Evolutionary conservation across 805 yeast species (phyloP), one percentile per base, ranked within the genome.

Genomic region (Candida vartiovaarae): DNA sequence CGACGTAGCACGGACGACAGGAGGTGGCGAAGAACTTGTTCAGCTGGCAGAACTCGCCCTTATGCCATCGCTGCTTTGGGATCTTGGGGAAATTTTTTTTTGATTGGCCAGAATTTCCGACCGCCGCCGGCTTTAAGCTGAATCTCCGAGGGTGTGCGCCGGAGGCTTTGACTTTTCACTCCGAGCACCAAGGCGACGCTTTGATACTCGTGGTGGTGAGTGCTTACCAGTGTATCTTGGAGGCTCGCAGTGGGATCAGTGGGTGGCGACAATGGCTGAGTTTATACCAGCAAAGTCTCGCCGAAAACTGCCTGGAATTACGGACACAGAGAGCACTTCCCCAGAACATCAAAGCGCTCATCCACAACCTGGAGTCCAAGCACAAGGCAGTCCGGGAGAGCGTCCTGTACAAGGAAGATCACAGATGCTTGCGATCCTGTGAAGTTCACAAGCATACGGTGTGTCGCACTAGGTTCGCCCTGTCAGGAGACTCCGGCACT

Each of bases 391-490:
- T 73, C 1, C 45, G 40, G 31, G 39, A 43, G 2, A 65, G 69
- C 3, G 32, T 28, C 1, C 56, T 68, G 47, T 62, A 64, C 42
- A n/a, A 44, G 7, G 7, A 57, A 61, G 20, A 43, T 69, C 6
- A 27, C 42, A 2, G 41, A 51, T 5, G 36, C 51, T 0, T 40
- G 67, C 6, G 41, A 44, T 4, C 32, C 34, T 3, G 31, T 8
- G 4, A 15, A 40, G 5, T 49, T 66, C 8, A 47, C 42, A 2
- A 51, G 46, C 27, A 70, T 85, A 47, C 65, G 88, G 52, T 84
- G 91, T 53, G 60, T 85, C 29, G 95, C 91, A 0, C 63, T 85
- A 23, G 95, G 95, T 0, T 70, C 79, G 5, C 84, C 87, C 4
- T 60, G 74, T 10, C 74, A 73, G 6, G 81, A 76, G 42, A 59